Evolutionary conservation across 257 asterid genomes (phyloP).

Genomic region (Solanum arcanum): DNA sequence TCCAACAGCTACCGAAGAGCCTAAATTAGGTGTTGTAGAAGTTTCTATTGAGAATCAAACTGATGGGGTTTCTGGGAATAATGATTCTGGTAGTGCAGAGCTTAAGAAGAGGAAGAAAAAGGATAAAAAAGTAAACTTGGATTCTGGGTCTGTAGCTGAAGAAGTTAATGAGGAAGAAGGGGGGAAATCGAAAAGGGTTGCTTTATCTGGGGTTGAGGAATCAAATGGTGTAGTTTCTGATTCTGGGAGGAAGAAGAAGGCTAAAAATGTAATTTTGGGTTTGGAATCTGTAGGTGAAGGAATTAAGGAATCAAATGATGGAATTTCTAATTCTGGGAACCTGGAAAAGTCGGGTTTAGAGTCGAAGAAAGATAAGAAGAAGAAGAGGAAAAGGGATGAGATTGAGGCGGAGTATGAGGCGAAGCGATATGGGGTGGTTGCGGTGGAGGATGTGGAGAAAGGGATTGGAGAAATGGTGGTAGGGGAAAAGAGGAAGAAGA

Average conservation of each 20-base stretch:
- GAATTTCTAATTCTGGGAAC: neutral
- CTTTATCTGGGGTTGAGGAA: neutral
- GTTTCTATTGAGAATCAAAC: neutral
- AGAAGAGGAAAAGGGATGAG: slow-evolving; percentile 92
- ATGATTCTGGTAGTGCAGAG: slow-evolving; percentile 17
- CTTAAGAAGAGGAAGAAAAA: slow-evolving; percentile 25
- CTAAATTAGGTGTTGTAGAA: neutral
- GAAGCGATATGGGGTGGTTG: slow-evolving; percentile 35
- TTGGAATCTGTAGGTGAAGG: neutral
- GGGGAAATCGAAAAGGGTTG: neutral
- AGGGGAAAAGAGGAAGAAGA: slow-evolving; percentile 87
- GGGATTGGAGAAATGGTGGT: slow-evolving; percentile 13
- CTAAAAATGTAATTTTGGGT: slow-evolving; percentile 1
- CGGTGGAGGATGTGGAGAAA: slow-evolving; percentile 14
- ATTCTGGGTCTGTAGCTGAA: neutral
- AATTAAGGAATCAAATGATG: slow-evolving; percentile 4
- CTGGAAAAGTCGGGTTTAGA: neutral
- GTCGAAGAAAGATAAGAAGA: slow-evolving; percentile 21
- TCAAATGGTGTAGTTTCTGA: slow-evolving; percentile 3
- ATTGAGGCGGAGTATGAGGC: slow-evolving; percentile 82
- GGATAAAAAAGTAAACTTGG: slow-evolving; percentile 16
- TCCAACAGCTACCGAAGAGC: slow-evolving; percentile 2
- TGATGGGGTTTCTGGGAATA: slow-evolving; percentile 2
- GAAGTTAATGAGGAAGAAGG: neutral
- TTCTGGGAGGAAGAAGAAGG: slow-evolving; percentile 1